These are phyloP conservation scores for Panellus pusillus DNA, from an alignment of 768 basidiomycete genomes.

Conservation along the genomic window DNA sequence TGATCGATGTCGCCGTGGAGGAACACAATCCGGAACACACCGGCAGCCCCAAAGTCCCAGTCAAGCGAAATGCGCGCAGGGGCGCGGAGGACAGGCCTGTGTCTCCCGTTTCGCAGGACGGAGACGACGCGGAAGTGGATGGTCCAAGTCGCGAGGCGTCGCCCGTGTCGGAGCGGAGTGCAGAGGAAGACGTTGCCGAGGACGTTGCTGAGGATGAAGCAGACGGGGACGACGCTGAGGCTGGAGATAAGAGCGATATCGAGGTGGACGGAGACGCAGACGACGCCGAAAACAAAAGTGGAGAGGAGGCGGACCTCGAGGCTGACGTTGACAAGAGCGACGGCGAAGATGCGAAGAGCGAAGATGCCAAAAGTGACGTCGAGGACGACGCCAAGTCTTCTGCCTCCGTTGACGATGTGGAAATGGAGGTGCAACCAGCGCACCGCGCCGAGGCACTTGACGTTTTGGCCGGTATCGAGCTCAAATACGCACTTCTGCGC, in stretches of 20 bases:
- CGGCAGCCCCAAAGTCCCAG: slow-evolving; percentile 18
- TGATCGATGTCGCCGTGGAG: slow-evolving; percentile 12
- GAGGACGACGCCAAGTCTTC: slow-evolving; percentile 39
- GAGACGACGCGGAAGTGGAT: slow-evolving; percentile 16
- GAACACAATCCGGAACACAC: slow-evolving; percentile 5
- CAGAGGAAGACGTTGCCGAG: slow-evolving; percentile 32
- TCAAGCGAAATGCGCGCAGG: slow-evolving; percentile 12
- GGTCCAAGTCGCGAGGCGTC: slow-evolving; percentile 18
- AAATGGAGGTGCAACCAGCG: slow-evolving; percentile 74
- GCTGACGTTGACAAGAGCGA: slow-evolving; percentile 34
- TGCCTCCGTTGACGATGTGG: slow-evolving; percentile 37
- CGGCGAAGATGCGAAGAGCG: slow-evolving; percentile 22
- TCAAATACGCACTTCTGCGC: slow-evolving; percentile 85
- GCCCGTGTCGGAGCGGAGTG: slow-evolving; percentile 21
- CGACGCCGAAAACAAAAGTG: slow-evolving; percentile 28
- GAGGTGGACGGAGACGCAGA: slow-evolving; percentile 26
- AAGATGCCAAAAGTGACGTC: slow-evolving; percentile 26
- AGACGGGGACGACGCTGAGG: slow-evolving; percentile 17
- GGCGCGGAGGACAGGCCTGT: slow-evolving; percentile 11
- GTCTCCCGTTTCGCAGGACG: slow-evolving; percentile 22
- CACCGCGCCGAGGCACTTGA: slow-evolving; percentile 88
- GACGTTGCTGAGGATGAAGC: slow-evolving; percentile 24
- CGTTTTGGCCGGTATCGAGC: slow-evolving; percentile 84
- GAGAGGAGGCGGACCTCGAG: slow-evolving; percentile 31
- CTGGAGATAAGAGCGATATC: slow-evolving; percentile 26